phyloP scores from a whole-genome alignment of 768 basidiomycete species.

The Hirschioporus abietinus region DNA sequence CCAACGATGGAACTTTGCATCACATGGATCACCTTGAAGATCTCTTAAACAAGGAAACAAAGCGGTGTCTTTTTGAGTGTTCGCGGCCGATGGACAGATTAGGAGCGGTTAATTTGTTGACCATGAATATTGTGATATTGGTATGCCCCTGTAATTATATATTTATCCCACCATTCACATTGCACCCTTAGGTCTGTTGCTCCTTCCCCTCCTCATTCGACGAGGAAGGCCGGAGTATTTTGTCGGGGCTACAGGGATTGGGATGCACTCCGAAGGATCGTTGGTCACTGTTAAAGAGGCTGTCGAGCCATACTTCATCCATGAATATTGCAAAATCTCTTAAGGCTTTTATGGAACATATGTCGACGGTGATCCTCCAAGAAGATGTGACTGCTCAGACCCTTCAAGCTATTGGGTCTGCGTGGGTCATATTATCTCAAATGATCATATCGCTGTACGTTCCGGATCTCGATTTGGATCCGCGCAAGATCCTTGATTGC shows the following conservation, averaged over 20 bases:
- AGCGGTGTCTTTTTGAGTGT: not conserved
- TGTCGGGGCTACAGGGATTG: not conserved
- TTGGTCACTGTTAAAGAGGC: not conserved
- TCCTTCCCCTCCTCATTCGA: conserved; percentile 41
- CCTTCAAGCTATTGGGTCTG: conserved; percentile 27
- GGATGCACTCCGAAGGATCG: not conserved
- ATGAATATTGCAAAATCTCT: not conserved
- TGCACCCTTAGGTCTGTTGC: conserved; percentile 31
- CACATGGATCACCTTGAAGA: not conserved
- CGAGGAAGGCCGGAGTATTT: conserved; percentile 2
- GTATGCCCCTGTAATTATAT: conserved; percentile 26
- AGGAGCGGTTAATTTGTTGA: not conserved
- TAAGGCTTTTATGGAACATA: conserved; percentile 24
- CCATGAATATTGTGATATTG: conserved; percentile 31
- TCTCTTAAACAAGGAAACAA: not conserved
- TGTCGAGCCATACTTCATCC: not conserved
- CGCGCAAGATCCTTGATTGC: conserved; percentile 58
- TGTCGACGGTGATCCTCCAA: conserved; percentile 30
- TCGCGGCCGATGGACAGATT: not conserved
- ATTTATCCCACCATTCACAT: not conserved
- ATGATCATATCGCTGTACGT: conserved; percentile 68
- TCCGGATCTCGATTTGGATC: conserved; percentile 84
- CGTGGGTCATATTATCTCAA: conserved; percentile 59
- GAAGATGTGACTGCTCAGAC: conserved; percentile 20
- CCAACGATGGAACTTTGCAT: not conserved